Conservation (phyloP, 306 rosid species). For the Vigna unguiculata region DNA sequence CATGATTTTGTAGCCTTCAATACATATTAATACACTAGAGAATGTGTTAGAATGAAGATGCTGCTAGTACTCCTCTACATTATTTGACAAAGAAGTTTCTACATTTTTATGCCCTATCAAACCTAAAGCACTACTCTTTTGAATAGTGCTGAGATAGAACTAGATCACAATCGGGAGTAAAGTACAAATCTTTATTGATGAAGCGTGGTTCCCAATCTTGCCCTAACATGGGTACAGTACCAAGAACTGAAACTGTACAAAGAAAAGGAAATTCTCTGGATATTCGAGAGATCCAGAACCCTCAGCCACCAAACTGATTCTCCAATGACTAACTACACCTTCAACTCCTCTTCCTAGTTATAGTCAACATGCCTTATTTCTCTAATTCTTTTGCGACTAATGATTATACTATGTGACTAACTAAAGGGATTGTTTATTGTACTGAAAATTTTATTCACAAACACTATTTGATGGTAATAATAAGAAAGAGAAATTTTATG, state of each 20-base stretch:
- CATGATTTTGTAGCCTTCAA: neutral
- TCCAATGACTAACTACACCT: too few relatives aligned
- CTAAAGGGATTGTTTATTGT: neutral
- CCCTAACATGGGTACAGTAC: neutral
- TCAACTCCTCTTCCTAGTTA: too few relatives aligned
- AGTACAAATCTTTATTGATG: too few relatives aligned
- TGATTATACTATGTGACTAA: neutral
- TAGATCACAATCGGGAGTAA: neutral
- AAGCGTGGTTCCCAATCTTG: neutral
- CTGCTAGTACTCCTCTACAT: neutral
- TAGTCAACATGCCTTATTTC: neutral
- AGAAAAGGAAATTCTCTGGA: neutral
- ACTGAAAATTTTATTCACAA: slow-evolving; percentile 29
- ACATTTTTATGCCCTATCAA: slow-evolving; percentile 2
- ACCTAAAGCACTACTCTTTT: slow-evolving; percentile 27
- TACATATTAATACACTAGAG: neutral
- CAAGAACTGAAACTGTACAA: neutral
- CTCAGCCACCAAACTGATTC: too few relatives aligned
- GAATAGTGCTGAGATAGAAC: neutral
- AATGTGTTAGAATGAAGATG: neutral
- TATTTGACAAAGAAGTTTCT: slow-evolving; percentile 3
- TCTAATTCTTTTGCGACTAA: neutral
- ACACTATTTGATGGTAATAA: slow-evolving; percentile 25
- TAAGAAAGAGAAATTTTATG: slow-evolving; percentile 13
- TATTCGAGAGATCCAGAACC: too few relatives aligned